These are phyloP conservation scores for Basidioascus undulatus DNA, from an alignment of 768 basidiomycete species.

Conservation along the genomic window DNA sequence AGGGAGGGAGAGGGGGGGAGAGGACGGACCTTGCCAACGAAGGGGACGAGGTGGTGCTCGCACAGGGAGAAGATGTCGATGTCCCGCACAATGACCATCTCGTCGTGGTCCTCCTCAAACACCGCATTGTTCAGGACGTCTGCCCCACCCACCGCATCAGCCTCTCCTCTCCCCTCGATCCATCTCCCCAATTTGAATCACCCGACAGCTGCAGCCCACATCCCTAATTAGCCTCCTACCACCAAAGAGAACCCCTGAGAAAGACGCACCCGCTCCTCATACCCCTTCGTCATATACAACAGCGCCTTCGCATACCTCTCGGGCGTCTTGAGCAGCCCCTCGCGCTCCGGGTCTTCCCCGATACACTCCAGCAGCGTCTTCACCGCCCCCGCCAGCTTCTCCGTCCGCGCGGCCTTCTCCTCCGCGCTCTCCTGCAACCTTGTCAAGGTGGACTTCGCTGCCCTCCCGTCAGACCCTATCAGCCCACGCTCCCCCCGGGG, in stretches of 20 bases:
- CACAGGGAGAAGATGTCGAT: slow-evolving; percentile 93
- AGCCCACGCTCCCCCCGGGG: neutral
- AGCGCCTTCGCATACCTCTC: slow-evolving; percentile 89
- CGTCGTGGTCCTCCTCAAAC: slow-evolving; percentile 96
- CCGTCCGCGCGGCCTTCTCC: slow-evolving; percentile 46
- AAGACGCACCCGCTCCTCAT: slow-evolving; percentile 62
- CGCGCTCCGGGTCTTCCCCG: slow-evolving; percentile 89
- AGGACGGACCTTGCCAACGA: slow-evolving; percentile 72
- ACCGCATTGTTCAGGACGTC: slow-evolving; percentile 98
- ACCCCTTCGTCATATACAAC: slow-evolving; percentile 97
- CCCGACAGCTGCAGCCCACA: too few relatives aligned
- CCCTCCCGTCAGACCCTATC: neutral
- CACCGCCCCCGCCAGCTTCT: slow-evolving; percentile 57
- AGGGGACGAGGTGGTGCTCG: slow-evolving; percentile 95
- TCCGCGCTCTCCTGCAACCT: slow-evolving; percentile 56
- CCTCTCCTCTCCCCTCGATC: too few relatives aligned
- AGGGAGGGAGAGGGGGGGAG: neutral
- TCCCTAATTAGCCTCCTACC: too few relatives aligned
- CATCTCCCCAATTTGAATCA: too few relatives aligned
- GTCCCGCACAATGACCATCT: slow-evolving; percentile 95
- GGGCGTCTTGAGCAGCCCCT: slow-evolving; percentile 75
- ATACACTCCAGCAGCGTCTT: slow-evolving; percentile 87
- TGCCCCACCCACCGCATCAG: too few relatives aligned
- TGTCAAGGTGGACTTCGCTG: slow-evolving; percentile 73
- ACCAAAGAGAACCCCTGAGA: too few relatives aligned